Evolutionary conservation across 2,329 filamentous ascomycete species (phyloP).

Genomic region (Orbilia brochopaga): DNA sequence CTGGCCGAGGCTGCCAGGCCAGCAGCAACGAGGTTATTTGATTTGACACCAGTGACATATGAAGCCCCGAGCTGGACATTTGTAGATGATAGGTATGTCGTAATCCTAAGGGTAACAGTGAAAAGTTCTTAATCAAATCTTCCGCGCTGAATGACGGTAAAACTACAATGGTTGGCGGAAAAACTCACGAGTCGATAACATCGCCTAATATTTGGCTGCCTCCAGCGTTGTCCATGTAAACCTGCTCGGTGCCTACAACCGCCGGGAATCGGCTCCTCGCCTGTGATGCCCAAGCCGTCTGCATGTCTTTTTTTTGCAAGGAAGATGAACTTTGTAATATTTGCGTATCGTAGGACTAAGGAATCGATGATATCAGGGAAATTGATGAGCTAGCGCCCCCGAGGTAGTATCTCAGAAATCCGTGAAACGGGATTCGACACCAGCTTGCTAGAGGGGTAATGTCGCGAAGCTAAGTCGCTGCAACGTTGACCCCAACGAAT

Average conservation of each 20-base stretch:
- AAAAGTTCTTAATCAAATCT: not conserved
- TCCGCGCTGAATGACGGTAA: not conserved
- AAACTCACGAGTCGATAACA: conserved; percentile 69
- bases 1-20: conserved; percentile 71
- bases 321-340: not conserved
- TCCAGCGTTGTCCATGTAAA: conserved; percentile 74
- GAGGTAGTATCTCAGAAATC: too few relatives aligned
- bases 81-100: conserved; percentile 69
- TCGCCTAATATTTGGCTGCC: conserved; percentile 72
- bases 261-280: conserved; percentile 35
- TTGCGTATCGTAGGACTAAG: too few relatives aligned
- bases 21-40: conserved; percentile 66
- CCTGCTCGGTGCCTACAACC: conserved; percentile 31
- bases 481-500: too few relatives aligned
- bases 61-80: conserved; percentile 79
- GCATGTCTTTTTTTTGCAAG: conserved; percentile 10
- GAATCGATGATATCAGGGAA: too few relatives aligned
- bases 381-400: too few relatives aligned
- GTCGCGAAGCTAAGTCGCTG: too few relatives aligned
- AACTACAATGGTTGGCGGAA: not conserved
- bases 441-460: too few relatives aligned
- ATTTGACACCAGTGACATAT: conserved; percentile 67
- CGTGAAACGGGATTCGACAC: too few relatives aligned
- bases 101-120: conserved; percentile 62
- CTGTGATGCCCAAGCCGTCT: conserved; percentile 32